Conservation (phyloP, 164 flowering plant genomes). For the Chloranthus sessilifolius region DNA sequence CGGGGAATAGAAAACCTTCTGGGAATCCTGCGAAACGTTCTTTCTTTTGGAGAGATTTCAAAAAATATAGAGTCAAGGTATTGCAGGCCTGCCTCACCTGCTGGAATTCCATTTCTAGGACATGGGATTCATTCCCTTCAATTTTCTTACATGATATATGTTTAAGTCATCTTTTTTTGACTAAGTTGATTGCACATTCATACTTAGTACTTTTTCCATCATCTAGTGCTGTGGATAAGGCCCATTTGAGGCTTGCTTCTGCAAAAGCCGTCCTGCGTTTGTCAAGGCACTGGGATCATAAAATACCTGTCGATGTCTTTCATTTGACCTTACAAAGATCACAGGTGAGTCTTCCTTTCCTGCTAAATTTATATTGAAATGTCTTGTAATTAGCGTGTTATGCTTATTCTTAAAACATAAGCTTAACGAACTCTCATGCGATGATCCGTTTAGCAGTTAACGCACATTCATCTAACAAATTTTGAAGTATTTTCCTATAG, state of each 20-base stretch:
- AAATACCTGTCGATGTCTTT: slow-evolving; percentile 75
- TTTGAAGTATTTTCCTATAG: too few species aligned
- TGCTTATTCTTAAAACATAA: too few species aligned
- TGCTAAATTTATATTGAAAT: not conserved
- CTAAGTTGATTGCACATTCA: not conserved
- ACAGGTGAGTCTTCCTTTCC: slow-evolving; percentile 39
- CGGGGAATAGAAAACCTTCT: slow-evolving; percentile 64
- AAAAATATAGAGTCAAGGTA: slow-evolving; percentile 75
- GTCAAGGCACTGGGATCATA: slow-evolving; percentile 85
- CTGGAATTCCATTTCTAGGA: not conserved
- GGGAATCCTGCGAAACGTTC: slow-evolving; percentile 52
- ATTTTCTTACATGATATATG: slow-evolving; percentile 1
- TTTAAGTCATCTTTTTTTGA: slow-evolving; percentile 1
- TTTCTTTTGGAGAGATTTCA: slow-evolving; percentile 75
- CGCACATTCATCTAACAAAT: too few species aligned
- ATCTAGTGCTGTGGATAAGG: slow-evolving; percentile 74
- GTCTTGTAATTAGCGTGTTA: too few species aligned
- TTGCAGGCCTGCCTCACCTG: not conserved
- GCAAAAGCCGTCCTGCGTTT: slow-evolving; percentile 88
- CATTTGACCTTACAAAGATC: slow-evolving; percentile 62
- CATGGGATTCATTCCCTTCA: not conserved
- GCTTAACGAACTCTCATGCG: too few species aligned
- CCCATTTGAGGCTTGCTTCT: slow-evolving; percentile 81
- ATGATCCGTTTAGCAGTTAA: too few species aligned
- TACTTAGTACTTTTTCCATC: slow-evolving; percentile 5